Percentiles rank a stretch among this genome's conserved stretches.
Evolutionary conservation across 495 filamentous ascomycete genomes (phyloP).

Genomic region (Cairneyella variabilis): DNA sequence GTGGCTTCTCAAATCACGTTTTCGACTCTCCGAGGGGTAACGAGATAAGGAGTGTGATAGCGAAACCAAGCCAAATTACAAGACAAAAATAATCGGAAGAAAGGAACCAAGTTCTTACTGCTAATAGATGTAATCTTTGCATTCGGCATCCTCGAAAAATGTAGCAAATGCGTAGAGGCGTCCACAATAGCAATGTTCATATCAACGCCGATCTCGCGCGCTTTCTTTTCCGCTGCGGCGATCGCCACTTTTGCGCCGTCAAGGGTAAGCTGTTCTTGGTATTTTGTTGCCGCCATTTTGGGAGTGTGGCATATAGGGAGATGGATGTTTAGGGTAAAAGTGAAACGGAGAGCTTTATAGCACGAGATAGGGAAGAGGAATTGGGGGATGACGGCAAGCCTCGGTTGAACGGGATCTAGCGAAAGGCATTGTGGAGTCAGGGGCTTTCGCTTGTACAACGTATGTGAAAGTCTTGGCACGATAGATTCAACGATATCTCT

Average conservation of each 20-base stretch:
- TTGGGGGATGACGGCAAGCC: no score
- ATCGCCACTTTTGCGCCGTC: slow-evolving; percentile 23
- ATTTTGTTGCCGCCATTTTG: slow-evolving; percentile 17
- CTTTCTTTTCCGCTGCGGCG: slow-evolving; percentile 25
- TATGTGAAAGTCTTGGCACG: no score
- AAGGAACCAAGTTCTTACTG: slow-evolving; percentile 8
- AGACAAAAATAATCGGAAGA: background rate
- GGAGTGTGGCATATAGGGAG: no score
- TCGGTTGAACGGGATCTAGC: no score
- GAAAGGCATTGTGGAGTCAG: no score
- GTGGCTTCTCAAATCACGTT: no score
- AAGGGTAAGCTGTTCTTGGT: slow-evolving; percentile 20
- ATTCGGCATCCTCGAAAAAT: slow-evolving; percentile 19
- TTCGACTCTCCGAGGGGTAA: no score
- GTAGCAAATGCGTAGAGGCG: slow-evolving; percentile 19
- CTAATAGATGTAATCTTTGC: slow-evolving; percentile 26
- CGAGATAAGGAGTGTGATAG: background rate
- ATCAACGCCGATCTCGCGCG: slow-evolving; percentile 26
- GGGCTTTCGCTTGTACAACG: no score
- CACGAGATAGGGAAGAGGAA: no score
- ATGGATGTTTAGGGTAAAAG: no score
- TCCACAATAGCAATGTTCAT: slow-evolving; percentile 28
- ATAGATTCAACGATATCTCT: no score
- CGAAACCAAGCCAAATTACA: background rate
- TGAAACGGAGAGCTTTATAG: no score